Conservation (phyloP, 495 filamentous ascomycete species). For the Penicillium diatomitis region DNA sequence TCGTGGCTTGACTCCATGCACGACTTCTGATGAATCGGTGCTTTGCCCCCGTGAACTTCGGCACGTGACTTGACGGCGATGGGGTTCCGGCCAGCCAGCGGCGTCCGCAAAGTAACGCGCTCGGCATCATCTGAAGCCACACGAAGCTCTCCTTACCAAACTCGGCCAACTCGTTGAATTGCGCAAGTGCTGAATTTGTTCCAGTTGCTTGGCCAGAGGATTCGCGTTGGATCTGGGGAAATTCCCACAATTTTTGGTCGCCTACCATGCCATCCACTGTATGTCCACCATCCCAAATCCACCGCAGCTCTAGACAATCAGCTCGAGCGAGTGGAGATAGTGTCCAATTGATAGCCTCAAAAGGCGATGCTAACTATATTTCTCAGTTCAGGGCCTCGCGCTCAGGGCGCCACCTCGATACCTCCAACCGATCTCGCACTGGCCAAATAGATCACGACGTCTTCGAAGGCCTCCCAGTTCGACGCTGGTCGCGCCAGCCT, state of each 20-base stretch:
- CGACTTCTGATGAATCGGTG: no score
- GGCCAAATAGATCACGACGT: conserved; percentile 87
- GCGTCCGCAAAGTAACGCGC: conserved; percentile 7
- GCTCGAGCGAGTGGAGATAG: neutral
- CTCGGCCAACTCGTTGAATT: neutral
- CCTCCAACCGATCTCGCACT: conserved; percentile 61
- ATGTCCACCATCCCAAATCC: conserved; percentile 16
- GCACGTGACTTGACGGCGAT: conserved; percentile 9
- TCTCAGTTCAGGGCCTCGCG: conserved; percentile 38
- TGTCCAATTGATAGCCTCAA: neutral
- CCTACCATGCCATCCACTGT: conserved; percentile 36
- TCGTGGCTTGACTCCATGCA: no score
- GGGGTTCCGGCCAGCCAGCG: neutral
- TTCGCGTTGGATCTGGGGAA: neutral
- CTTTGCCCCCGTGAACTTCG: neutral
- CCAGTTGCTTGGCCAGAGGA: neutral
- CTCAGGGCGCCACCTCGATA: conserved; percentile 34
- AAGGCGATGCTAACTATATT: conserved; percentile 2
- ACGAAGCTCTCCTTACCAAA: neutral
- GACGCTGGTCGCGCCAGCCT: conserved; percentile 73
- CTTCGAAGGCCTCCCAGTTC: conserved; percentile 87
- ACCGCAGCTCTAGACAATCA: neutral
- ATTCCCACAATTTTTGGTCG: conserved; percentile 1
- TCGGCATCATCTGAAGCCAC: neutral
- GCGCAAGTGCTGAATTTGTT: neutral